A percentile compares a stretch with the other conserved stretches of the same genome.
Evolutionary conservation across 768 basidiomycete genomes (phyloP).

Genomic region (Ramaria sp.): DNA sequence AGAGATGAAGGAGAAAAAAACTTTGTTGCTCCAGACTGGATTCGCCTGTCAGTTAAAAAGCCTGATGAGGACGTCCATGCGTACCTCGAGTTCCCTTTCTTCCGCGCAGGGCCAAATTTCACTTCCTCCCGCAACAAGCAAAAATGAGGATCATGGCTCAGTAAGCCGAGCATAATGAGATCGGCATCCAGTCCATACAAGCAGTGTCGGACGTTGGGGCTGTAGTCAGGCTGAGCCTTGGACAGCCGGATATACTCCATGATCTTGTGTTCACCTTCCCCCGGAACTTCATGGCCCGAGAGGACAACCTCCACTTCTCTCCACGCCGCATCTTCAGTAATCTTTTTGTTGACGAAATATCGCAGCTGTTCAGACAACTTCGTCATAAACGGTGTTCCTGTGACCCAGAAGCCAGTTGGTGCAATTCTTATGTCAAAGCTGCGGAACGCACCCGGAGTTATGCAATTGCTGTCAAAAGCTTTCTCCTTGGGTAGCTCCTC

Average conservation of each 20-base stretch:
- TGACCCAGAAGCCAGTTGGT: neutral
- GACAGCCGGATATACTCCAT: slow-evolving; percentile 97
- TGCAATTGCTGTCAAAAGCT: slow-evolving; percentile 97
- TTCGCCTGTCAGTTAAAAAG: neutral
- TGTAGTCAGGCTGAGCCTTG: slow-evolving; percentile 91
- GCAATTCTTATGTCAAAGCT: neutral
- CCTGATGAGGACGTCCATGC: neutral
- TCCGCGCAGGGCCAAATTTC: slow-evolving; percentile 83
- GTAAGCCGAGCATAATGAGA: slow-evolving; percentile 92
- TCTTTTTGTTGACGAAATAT: slow-evolving; percentile 98
- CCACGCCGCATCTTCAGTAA: slow-evolving; percentile 95
- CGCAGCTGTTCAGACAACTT: slow-evolving; percentile 83
- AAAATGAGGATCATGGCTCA: slow-evolving; percentile 98
- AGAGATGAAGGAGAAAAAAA: slow-evolving; percentile 93
- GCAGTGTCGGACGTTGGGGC: slow-evolving; percentile 95
- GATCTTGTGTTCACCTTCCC: slow-evolving; percentile 99
- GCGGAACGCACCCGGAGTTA: slow-evolving; percentile 80
- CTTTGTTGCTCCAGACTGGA: slow-evolving; percentile 62
- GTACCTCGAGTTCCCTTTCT: slow-evolving; percentile 54
- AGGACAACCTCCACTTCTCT: slow-evolving; percentile 83
- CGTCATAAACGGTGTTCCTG: slow-evolving; percentile 94
- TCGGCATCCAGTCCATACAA: slow-evolving; percentile 98
- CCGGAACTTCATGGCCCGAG: slow-evolving; percentile 96
- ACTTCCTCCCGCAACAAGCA: slow-evolving; percentile 96
- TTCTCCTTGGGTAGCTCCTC: slow-evolving; percentile 89